Evolutionary conservation across 306 rosid species (phyloP), one percentile per base, ranked within the genome.

Genomic region (Cicer arietinum): DNA sequence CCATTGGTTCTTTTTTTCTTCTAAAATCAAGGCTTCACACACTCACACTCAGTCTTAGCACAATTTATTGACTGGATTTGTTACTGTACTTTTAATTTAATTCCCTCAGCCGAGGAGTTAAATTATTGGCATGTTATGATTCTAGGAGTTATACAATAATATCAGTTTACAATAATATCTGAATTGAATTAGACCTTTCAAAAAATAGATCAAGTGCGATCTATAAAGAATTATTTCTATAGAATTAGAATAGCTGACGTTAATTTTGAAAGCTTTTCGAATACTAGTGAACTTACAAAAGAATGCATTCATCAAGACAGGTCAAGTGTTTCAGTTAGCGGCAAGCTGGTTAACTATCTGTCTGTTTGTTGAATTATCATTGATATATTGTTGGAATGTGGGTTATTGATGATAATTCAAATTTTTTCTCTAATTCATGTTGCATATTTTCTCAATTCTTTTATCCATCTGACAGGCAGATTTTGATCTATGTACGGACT

Each of bases 401-500:
- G 41, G 2, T 50, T 47, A 59, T 63, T 64, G 30, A 30, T 76
- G 62, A 57, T 41, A 69, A 64, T 73, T 46, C 10, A 67, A 37
- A 60, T 52, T 57, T 66, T 57, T 77, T 64, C 44, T 64, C 50
- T 8, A 66, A 41, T 25, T 69, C 37, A 40, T 67, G 53, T 45
- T 30, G 56, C 76, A 50, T 84, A 67, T 73, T 59, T 79, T 71
- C 67, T 83, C 86, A 73, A 82, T 79, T 76, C 40, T 71, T 37
- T 78, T 76, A 81, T 81, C 69, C 82, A 61, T 81, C 76, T 88
- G 80, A 73, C 98, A 93, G 98, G 98, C 98, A 60, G 98, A 93
- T 86, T 93, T 86, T 80, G 98, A 93, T 78, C 85, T 93, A 79
- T 93, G 98, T 63, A 53, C 87, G 22, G 98, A 91, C 79, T 93